phyloP scores from a whole-genome alignment of 2,329 filamentous ascomycete genomes.

The Mycosphaerella sp. region DNA sequence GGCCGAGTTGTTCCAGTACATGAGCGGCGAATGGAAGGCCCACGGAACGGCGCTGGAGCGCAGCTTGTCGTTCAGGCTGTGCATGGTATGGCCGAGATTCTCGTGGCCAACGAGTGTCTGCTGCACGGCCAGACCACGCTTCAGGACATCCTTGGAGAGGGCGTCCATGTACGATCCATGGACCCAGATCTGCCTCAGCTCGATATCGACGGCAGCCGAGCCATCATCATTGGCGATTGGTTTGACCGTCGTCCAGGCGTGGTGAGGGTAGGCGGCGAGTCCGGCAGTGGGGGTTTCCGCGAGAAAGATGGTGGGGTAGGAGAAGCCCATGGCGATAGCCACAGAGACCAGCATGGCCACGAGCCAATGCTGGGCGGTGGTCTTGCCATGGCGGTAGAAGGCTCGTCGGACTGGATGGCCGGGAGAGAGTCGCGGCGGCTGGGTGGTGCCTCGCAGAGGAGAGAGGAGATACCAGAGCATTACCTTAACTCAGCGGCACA shows the following conservation, averaged over 20 bases:
- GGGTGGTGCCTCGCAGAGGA: constrained; percentile 69
- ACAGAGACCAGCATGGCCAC: constrained; percentile 69
- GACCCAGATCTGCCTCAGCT: constrained; percentile 76
- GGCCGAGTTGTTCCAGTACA: constrained; percentile 70
- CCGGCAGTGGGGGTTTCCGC: constrained; percentile 65
- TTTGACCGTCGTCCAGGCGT: constrained; percentile 62
- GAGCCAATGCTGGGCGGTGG: constrained; percentile 67
- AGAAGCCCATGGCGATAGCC: constrained; percentile 60
- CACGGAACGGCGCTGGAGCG: constrained; percentile 48
- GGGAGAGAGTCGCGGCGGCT: constrained; percentile 60
- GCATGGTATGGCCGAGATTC: constrained; percentile 19
- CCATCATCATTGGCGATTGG: constrained; percentile 32
- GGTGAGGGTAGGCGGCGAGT: constrained; percentile 65
- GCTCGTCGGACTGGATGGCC: constrained; percentile 59
- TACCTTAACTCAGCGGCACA: background rate
- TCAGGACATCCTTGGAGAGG: constrained; percentile 58
- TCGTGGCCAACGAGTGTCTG: constrained; percentile 57
- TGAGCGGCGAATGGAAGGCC: constrained; percentile 76
- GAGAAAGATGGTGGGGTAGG: constrained; percentile 70
- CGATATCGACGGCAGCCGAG: constrained; percentile 58
- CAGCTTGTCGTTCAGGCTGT: constrained; percentile 24
- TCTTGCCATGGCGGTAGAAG: constrained; percentile 64
- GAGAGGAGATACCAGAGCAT: constrained; percentile 54
- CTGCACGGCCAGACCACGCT: constrained; percentile 63
- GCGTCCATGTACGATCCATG: constrained; percentile 76